Percentiles rank a stretch among this genome's conserved stretches.
Evolutionary conservation across 2,329 filamentous ascomycete genomes (phyloP).

Genomic region (Neofusicoccum umdonicola): DNA sequence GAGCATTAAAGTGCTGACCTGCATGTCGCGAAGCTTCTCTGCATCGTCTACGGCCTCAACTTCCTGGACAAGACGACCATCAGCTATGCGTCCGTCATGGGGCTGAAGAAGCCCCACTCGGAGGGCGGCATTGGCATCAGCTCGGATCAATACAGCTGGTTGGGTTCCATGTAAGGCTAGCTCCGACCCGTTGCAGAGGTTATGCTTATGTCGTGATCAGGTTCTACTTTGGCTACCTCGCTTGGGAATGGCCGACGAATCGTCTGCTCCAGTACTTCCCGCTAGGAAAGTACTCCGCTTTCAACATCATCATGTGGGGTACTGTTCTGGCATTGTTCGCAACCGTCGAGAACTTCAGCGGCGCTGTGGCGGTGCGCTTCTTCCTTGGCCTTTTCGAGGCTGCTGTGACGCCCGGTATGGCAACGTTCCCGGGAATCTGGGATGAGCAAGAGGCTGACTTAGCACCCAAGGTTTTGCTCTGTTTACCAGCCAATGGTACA

Average conservation of each 20-base stretch:
- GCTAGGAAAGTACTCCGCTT: constrained; percentile 64
- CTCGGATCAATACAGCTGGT: constrained; percentile 54
- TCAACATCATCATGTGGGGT: constrained; percentile 65
- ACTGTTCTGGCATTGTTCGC: constrained; percentile 61
- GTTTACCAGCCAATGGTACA: constrained; percentile 71
- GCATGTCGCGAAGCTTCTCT: not conserved
- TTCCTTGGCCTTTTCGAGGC: constrained; percentile 68
- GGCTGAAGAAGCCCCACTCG: constrained; percentile 38
- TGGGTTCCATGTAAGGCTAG: constrained; percentile 38
- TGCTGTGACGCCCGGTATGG: constrained; percentile 59
- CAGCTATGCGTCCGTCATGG: constrained; percentile 53
- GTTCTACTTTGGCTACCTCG: constrained; percentile 55
- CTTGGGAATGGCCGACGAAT: constrained; percentile 66
- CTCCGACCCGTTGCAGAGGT: no score
- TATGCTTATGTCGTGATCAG: not conserved
- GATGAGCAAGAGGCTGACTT: not conserved
- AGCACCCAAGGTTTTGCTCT: constrained; percentile 54
- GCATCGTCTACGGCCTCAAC: constrained; percentile 56
- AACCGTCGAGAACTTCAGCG: constrained; percentile 58
- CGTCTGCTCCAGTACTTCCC: constrained; percentile 63
- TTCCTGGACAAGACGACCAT: constrained; percentile 61
- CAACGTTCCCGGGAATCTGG: not conserved
- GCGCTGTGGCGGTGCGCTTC: constrained; percentile 64
- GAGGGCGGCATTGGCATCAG: constrained; percentile 44
- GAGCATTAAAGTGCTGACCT: not conserved